A percentile compares a stretch with the other conserved stretches of the same genome.
These are phyloP conservation scores for Bodo saltans DNA, from an alignment of 78 protist genomes.

Conservation along the genomic window DNA sequence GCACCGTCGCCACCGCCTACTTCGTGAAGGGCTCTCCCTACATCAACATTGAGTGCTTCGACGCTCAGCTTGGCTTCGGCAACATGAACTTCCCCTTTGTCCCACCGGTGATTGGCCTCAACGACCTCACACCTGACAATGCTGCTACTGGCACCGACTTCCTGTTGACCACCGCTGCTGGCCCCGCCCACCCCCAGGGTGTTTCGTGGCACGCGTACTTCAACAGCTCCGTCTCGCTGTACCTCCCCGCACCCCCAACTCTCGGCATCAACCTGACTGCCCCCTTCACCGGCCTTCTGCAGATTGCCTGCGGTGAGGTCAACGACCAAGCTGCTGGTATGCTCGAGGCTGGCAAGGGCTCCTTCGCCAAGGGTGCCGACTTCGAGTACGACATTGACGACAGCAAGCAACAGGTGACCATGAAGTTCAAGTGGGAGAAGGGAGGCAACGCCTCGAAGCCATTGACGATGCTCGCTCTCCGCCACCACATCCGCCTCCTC, in stretches of 20 bases:
- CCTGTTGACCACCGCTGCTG: neutral
- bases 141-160: neutral
- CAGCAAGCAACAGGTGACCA: neutral
- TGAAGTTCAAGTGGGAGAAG: neutral
- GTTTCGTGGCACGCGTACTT: neutral
- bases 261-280: neutral
- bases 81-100: neutral
- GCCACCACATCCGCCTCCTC: neutral
- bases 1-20: neutral
- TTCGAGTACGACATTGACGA: neutral
- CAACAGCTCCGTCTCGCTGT: neutral
- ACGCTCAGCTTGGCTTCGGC: neutral
- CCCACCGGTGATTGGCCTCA: neutral
- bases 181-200: too few species aligned
- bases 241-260: neutral
- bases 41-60: neutral
- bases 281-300: neutral
- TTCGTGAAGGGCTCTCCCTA: neutral
- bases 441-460: neutral
- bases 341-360: neutral
- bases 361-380: neutral
- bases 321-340: neutral
- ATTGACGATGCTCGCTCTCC: neutral
- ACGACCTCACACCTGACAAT: neutral
- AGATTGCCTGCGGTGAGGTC: neutral